These are phyloP conservation scores for Fusarium sp. DNA, from an alignment of 2,329 filamentous ascomycete genomes.

Conservation along the genomic window DNA sequence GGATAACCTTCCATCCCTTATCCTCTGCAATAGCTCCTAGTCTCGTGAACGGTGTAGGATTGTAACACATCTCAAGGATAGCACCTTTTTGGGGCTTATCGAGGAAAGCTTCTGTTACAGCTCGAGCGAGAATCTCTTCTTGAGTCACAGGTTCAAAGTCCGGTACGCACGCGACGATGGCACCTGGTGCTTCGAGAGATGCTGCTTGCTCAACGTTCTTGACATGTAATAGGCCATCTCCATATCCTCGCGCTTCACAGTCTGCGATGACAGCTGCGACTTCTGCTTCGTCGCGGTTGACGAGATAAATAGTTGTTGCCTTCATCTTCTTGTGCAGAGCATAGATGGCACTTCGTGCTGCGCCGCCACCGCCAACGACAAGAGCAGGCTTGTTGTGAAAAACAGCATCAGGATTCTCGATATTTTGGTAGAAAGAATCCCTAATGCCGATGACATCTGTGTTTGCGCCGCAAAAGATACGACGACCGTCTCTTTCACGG, in stretches of 20 bases:
- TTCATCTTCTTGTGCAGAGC: conserved; percentile 77
- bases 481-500: conserved; percentile 61
- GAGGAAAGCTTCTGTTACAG: conserved; percentile 64
- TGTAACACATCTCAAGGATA: conserved; percentile 87
- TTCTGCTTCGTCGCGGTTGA: conserved; percentile 78
- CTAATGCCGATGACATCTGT: conserved; percentile 84
- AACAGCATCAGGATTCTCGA: conserved; percentile 57
- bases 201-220: conserved; percentile 70
- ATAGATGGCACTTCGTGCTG: conserved; percentile 82
- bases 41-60: conserved; percentile 76
- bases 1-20: conserved; percentile 77
- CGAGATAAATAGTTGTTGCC: conserved; percentile 77
- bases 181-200: conserved; percentile 68
- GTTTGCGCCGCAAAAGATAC: conserved; percentile 78
- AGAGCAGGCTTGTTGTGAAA: conserved; percentile 74
- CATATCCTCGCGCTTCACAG: conserved; percentile 69
- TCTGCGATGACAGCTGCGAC: conserved; percentile 75
- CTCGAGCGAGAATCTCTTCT: conserved; percentile 71
- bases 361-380: conserved; percentile 82
- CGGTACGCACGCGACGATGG: conserved; percentile 80
- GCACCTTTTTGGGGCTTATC: conserved; percentile 69
- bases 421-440: conserved; percentile 74
- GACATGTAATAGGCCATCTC: conserved; percentile 71
- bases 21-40: conserved; percentile 71
- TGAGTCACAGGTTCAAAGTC: conserved; percentile 77